phyloP scores from a whole-genome alignment of 2,329 filamentous ascomycete genomes.

The Colletotrichum sublineola region DNA sequence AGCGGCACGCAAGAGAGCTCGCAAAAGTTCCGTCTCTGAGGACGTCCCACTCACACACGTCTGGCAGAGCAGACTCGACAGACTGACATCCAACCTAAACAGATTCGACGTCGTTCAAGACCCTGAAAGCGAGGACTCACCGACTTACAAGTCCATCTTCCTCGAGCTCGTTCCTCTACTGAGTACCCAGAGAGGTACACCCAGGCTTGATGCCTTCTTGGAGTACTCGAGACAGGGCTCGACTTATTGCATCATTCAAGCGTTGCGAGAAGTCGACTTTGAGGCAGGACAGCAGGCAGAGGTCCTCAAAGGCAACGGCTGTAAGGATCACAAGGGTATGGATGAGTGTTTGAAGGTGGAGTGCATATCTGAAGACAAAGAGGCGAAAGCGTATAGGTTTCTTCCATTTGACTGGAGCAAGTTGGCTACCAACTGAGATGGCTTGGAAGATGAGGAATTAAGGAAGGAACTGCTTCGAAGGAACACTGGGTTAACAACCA shows the following conservation, averaged over 20 bases:
- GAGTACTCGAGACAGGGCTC: background rate
- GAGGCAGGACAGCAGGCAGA: background rate
- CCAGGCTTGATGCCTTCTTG: background rate
- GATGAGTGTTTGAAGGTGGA: background rate
- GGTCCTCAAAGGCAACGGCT: background rate
- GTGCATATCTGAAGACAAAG: background rate
- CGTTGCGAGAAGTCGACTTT: background rate
- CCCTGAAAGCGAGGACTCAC: background rate
- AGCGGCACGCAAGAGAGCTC: background rate
- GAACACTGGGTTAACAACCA: background rate
- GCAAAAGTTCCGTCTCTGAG: background rate
- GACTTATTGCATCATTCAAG: background rate
- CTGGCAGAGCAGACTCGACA: background rate
- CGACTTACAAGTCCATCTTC: conserved; percentile 2
- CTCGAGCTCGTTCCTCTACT: background rate
- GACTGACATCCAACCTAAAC: background rate
- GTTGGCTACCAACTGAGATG: background rate
- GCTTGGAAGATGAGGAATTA: background rate
- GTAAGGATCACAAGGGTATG: background rate
- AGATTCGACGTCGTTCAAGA: background rate
- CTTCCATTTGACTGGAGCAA: background rate
- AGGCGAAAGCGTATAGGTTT: background rate
- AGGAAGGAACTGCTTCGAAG: background rate
- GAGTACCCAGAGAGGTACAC: background rate
- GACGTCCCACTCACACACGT: background rate